Evolutionary conservation across 306 rosid genomes (phyloP), one percentile per base, ranked within the genome.

Genomic region (Cucumis hystrix): DNA sequence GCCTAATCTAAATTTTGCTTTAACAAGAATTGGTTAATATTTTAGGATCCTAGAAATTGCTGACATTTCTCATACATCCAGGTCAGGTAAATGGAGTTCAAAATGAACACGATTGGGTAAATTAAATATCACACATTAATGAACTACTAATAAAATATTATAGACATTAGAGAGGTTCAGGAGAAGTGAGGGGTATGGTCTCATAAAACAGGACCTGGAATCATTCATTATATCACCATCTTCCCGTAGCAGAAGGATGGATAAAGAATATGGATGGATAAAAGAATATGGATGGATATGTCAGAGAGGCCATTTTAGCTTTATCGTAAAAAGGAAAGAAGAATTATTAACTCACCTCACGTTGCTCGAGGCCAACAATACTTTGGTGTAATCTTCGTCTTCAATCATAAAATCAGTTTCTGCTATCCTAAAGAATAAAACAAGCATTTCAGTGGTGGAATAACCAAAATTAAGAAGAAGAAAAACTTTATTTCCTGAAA

Each of bases 381-480:
- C 65, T 54, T 51, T 9, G 25, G 25, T 52, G 57, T 56, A 40
- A 25, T 62, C 60, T 28, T 56, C 60, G n/a, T 56, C 78, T 84
- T 78, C 66, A 49, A 73, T 65, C 83, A 77, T 72, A 56, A 33
- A 69, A 70, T 79, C 74, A 59, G 43, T 81, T 76, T 61, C 84
- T 78, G 74, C 76, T 41, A 47, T 56, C 33, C 78, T 30, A 79
- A 76, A 76, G 63, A 21, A 79, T 11, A 63, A 18, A 49, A 47
- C 33, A 79, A 71, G 14, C 72, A 28, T 71, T 71, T 49, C 25
- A 71, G 76, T 4, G 37, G 15, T 49, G 56, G 60, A 71, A 30
- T 30, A 51, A 8, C 61, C 11, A 12, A 51, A 51, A 51, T 23
- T 23, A 13, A 28, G 25, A 51, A 30, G 16, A 73, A 51, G 15